Evolutionary conservation across 306 rosid species (phyloP).

Genomic region (Gynostemma pentaphyllum): DNA sequence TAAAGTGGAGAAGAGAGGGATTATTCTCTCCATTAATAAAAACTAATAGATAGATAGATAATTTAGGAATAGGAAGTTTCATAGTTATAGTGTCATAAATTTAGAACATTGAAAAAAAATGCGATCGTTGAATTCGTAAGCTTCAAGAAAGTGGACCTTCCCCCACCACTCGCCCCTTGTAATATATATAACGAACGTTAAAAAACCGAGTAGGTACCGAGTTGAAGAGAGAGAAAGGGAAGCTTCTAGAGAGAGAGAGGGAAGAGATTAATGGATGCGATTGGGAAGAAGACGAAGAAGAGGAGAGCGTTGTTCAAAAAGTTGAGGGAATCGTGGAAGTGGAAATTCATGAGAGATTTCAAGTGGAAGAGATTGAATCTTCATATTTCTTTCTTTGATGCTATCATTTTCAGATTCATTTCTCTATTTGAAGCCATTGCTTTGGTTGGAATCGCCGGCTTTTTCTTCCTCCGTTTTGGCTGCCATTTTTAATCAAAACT

Average conservation of each 20-base stretch:
- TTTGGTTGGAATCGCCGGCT: slow-evolving; percentile 24
- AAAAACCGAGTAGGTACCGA: background rate
- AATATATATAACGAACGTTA: background rate
- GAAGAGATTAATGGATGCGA: background rate
- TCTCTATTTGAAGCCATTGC: slow-evolving; percentile 49
- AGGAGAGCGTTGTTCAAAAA: background rate
- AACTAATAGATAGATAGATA: no score
- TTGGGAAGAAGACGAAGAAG: slow-evolving; percentile 21
- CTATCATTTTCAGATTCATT: slow-evolving; percentile 35
- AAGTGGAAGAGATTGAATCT: slow-evolving; percentile 34
- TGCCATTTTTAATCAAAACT: slow-evolving; percentile 31
- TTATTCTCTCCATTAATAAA: no score
- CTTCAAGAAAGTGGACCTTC: background rate
- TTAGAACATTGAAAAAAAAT: no score
- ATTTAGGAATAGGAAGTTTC: no score
- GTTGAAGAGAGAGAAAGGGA: background rate
- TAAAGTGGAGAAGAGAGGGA: no score
- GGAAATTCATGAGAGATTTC: slow-evolving; percentile 38
- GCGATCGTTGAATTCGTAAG: background rate
- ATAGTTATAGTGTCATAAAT: no score
- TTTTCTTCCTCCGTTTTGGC: slow-evolving; percentile 58
- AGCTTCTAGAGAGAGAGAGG: background rate
- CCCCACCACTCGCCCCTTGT: background rate
- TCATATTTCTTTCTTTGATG: slow-evolving; percentile 32
- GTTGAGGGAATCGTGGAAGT: slow-evolving; percentile 18